A percentile compares a stretch with the other conserved stretches of the same genome.
phyloP scores from a whole-genome alignment of 306 rosid genomes.

The Medicago arabica region DNA sequence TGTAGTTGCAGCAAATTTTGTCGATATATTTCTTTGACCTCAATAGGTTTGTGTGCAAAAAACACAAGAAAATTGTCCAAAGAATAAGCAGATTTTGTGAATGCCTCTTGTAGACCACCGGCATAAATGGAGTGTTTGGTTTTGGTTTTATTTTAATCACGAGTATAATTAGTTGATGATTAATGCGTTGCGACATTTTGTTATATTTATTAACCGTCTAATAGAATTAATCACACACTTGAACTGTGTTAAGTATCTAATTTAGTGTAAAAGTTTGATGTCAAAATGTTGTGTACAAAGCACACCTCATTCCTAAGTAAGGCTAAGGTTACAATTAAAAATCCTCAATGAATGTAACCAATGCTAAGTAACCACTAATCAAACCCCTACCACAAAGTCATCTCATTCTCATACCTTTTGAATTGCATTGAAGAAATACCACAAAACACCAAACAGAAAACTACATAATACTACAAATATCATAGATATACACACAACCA shows the following conservation, averaged over 20 bases:
- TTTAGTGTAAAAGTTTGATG: too few relatives aligned
- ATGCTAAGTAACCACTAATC: too few relatives aligned
- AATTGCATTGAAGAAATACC: neutral
- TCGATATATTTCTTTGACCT: conserved; percentile 31
- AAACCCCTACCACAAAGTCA: neutral
- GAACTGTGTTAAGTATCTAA: too few relatives aligned
- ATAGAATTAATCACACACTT: too few relatives aligned
- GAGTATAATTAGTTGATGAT: too few relatives aligned
- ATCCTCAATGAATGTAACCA: too few relatives aligned
- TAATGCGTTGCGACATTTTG: too few relatives aligned
- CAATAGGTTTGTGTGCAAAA: conserved; percentile 8
- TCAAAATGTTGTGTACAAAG: too few relatives aligned
- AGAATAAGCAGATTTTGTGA: neutral
- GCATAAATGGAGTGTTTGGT: neutral
- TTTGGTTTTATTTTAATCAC: too few relatives aligned
- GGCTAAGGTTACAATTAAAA: too few relatives aligned
- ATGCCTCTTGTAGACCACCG: conserved; percentile 7
- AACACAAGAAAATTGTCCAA: neutral
- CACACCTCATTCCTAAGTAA: too few relatives aligned
- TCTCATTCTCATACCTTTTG: neutral
- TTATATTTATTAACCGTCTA: too few relatives aligned
- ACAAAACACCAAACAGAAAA: neutral
- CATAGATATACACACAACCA: conserved; percentile 7
- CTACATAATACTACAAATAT: neutral
- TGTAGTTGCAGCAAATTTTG: conserved; percentile 34